Base-by-base conservation (phyloP, 2,329 filamentous ascomycete species). In the Achaetomium macrosporum region DNA sequence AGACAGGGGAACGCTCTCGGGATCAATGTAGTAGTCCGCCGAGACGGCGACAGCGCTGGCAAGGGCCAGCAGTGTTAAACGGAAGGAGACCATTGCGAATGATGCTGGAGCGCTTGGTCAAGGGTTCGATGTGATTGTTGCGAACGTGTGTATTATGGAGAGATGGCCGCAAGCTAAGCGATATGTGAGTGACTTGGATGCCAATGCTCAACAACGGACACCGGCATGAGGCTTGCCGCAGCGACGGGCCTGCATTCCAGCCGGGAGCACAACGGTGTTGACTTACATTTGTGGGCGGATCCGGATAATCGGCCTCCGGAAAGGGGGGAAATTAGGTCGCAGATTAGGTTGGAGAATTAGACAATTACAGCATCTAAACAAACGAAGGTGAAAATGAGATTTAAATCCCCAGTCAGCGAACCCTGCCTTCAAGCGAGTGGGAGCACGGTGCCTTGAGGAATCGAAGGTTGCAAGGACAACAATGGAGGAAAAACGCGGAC, bases 1-100 rank as follows among this genome's bases (percentile, higher is more conserved):
- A 43, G 70, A 59, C 35, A 80, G 59, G 3, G 76, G 64, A 2
- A 91, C 85, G 31, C 69, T 77, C 15, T 72, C 61, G 4, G 87
- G 86, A 47, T 87, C 75, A 65, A 91, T 84, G 31, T 60, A 58
- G 64, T 83, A 83, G 62, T 82, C 74, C 57, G 76, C 76, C 59
- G 78, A 76, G 59, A 80, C 77, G 54, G 77, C 66, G 57, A 84
- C 69, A 57, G 77, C 72, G 39, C 76, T 65, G 63, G 79, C 80
- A 61, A 77, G 67, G 58, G 82, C 77, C 69, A 84, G 62, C 59
- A 80, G 60, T 55, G 76, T 69, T 57, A 73, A 69, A 66, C 73
- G 77, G 66, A 82, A 66, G 30, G 77, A 81, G 62, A 72, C 73
- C 82, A 85, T 85, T 44, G 25, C 57, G 56, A 44, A 40, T 29